Evolutionary conservation across 2,329 filamentous ascomycete genomes (phyloP).

Genomic region (Neopestalotiopsis clavispora): DNA sequence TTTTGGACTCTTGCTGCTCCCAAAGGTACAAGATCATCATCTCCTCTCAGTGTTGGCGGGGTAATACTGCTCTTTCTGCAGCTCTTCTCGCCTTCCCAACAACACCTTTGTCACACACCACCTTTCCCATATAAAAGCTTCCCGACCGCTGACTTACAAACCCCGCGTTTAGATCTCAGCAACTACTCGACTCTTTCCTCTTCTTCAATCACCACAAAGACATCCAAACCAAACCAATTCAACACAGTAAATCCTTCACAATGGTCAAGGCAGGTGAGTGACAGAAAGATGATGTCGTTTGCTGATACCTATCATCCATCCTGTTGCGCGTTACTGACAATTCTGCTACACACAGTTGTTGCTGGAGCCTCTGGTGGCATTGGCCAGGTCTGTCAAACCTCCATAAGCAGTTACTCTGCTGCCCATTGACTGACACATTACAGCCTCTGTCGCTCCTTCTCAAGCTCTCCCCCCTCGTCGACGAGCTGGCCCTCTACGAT

Average conservation of each 20-base stretch:
- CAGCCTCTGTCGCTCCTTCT: conserved; percentile 95
- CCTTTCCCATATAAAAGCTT: background rate
- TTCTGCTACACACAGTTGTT: conserved; percentile 59
- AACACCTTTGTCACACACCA: background rate
- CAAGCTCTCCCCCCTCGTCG: conserved; percentile 86
- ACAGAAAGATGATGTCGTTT: background rate
- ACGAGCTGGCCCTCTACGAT: conserved; percentile 97
- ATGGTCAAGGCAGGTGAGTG: conserved; percentile 64
- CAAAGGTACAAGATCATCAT: background rate
- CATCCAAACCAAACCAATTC: background rate
- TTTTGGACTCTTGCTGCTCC: background rate
- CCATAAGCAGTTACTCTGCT: background rate
- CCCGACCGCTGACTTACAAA: background rate
- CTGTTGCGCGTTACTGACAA: background rate
- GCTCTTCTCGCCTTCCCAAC: conserved; percentile 3
- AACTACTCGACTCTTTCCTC: conserved; percentile 6
- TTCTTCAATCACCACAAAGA: background rate
- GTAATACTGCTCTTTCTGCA: background rate
- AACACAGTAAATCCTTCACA: conserved; percentile 20
- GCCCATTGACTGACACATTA: conserved; percentile 6
- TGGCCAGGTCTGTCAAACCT: conserved; percentile 74
- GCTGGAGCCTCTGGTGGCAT: conserved; percentile 95
- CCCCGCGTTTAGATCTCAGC: conserved; percentile 12
- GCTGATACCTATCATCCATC: background rate
- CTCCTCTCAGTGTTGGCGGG: background rate